Evolutionary conservation across 2,329 filamentous ascomycete genomes (phyloP).

Genomic region (Aspergillus awamori): DNA sequence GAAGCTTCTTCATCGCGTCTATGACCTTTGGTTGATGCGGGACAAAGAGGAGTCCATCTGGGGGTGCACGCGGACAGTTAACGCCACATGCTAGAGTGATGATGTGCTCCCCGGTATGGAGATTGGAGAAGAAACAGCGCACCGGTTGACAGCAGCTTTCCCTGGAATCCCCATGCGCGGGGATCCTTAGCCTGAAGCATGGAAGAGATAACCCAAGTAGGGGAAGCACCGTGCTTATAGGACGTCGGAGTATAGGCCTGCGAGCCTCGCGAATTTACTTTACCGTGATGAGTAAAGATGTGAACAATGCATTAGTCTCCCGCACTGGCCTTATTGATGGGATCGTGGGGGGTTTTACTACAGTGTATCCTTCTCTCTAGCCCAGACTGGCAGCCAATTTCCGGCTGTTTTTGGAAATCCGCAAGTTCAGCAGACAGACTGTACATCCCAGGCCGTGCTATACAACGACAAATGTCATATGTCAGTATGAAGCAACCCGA

Average conservation of each 20-base stretch:
- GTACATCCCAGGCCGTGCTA: background rate
- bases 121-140: background rate
- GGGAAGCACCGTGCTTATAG: background rate
- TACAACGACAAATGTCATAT: background rate
- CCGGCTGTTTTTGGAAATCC: background rate
- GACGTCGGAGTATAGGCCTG: background rate
- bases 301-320: slow-evolving; percentile 4
- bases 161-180: background rate
- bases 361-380: background rate
- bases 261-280: background rate
- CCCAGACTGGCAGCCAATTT: background rate
- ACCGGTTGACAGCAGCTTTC: background rate
- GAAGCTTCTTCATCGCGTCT: slow-evolving; percentile 16
- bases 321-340: slow-evolving; percentile 4
- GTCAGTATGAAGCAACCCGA: slow-evolving; percentile 2
- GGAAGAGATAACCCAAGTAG: slow-evolving; percentile 1
- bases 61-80: slow-evolving; percentile 13
- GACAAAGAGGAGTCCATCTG: slow-evolving; percentile 6
- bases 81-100: slow-evolving; percentile 19
- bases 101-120: slow-evolving; percentile 13
- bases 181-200: background rate
- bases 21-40: slow-evolving; percentile 17
- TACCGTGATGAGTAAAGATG: background rate
- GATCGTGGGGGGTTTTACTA: background rate
- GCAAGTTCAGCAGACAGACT: background rate